These are phyloP conservation scores for Phoma sp. DNA, from an alignment of 2,329 filamentous ascomycete species.

Conservation along the genomic window DNA sequence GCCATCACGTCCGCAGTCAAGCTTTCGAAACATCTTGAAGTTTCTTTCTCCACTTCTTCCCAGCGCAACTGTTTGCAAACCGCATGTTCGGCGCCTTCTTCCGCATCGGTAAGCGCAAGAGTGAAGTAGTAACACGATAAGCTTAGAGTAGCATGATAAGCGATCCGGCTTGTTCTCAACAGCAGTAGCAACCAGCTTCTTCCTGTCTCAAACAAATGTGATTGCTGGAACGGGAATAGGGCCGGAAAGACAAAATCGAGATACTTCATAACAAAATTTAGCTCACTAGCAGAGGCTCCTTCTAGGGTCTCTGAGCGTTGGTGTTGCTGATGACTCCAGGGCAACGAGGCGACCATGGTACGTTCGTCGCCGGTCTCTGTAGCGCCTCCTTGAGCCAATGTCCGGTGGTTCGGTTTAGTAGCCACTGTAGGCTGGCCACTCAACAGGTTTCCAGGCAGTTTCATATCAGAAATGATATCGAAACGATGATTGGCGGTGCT, in stretches of 20 bases:
- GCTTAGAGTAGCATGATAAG: constrained; percentile 19
- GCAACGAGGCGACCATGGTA: constrained; percentile 6
- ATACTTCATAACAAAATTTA: constrained; percentile 25
- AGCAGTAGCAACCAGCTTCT: constrained; percentile 23
- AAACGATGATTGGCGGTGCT: background rate
- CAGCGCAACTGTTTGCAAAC: constrained; percentile 20
- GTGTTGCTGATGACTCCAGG: constrained; percentile 9
- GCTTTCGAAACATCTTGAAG: constrained; percentile 18
- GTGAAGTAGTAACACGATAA: constrained; percentile 24
- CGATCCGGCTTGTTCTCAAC: constrained; percentile 19
- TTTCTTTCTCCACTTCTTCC: constrained; percentile 19
- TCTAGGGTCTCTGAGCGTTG: constrained; percentile 4
- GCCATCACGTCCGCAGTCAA: constrained; percentile 15
- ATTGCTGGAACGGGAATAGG: constrained; percentile 22
- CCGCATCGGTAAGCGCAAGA: constrained; percentile 19
- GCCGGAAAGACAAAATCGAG: constrained; percentile 22
- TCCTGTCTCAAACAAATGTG: constrained; percentile 20
- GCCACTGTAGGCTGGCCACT: background rate
- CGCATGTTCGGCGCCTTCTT: constrained; percentile 7
- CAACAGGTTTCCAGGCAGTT: background rate
- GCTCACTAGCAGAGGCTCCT: constrained; percentile 15
- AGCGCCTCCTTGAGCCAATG: background rate
- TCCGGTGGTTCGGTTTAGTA: background rate
- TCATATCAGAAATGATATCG: constrained; percentile 8
- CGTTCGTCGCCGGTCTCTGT: background rate